phyloP scores from a whole-genome alignment of 768 basidiomycete genomes.

The Lyophyllum semitale region DNA sequence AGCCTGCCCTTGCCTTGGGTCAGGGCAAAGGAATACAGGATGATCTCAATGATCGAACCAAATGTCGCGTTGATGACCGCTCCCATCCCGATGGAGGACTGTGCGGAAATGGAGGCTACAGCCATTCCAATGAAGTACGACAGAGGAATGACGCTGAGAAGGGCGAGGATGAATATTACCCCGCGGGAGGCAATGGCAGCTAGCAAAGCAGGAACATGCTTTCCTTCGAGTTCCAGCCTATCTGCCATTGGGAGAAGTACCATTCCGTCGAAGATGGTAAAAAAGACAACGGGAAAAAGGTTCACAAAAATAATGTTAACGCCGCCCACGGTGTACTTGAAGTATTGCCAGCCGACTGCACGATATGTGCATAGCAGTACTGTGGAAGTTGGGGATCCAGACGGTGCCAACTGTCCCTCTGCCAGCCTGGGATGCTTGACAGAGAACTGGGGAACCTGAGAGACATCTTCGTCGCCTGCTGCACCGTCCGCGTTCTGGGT shows the following conservation, averaged over 20 bases:
- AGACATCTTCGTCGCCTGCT: constrained; percentile 19
- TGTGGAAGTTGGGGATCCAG: constrained; percentile 78
- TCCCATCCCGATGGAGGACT: constrained; percentile 98
- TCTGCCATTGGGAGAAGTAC: constrained; percentile 76
- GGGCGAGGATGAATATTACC: constrained; percentile 80
- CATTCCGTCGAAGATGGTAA: constrained; percentile 93
- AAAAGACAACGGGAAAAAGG: constrained; percentile 89
- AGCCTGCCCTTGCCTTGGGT: constrained; percentile 90
- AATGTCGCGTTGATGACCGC: constrained; percentile 99
- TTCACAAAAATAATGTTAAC: constrained; percentile 99
- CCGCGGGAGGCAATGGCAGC: constrained; percentile 69
- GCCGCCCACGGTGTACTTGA: constrained; percentile 98
- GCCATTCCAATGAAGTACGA: constrained; percentile 99
- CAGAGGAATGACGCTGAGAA: constrained; percentile 92
- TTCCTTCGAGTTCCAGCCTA: constrained; percentile 49
- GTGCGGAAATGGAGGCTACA: constrained; percentile 97
- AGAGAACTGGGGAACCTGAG: constrained; percentile 48
- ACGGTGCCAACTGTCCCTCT: constrained; percentile 89
- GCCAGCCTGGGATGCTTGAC: constrained; percentile 75
- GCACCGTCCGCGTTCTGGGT: constrained; percentile 27
- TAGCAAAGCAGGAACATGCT: constrained; percentile 66
- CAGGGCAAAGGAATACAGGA: constrained; percentile 88
- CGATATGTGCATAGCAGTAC: constrained; percentile 94
- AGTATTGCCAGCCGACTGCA: constrained; percentile 88
- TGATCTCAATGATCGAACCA: constrained; percentile 96